These are phyloP conservation scores for Cordyceps tenuipes DNA, from an alignment of 2,329 filamentous ascomycete species.

Conservation along the genomic window DNA sequence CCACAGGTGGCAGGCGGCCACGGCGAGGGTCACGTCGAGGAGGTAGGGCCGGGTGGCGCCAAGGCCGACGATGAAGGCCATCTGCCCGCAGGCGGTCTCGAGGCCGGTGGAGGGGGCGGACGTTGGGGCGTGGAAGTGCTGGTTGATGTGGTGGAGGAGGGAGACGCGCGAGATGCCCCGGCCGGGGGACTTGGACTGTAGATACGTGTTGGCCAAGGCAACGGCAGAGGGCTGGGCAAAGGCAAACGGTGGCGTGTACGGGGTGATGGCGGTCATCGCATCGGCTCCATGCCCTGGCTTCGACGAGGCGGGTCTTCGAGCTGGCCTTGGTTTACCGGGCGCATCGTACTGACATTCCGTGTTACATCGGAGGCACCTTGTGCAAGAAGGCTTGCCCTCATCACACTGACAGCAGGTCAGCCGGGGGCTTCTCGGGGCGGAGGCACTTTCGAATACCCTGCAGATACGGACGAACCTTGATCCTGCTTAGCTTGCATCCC, in stretches of 20 bases:
- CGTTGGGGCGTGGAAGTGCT: background rate
- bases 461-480: conserved; percentile 18
- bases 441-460: background rate
- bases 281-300: background rate
- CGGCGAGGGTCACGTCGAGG: conserved; percentile 17
- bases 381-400: conserved; percentile 16
- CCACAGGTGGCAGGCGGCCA: conserved; percentile 19
- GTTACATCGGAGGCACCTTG: conserved; percentile 17
- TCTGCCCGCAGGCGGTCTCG: conserved; percentile 3
- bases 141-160: conserved; percentile 15
- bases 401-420: conserved; percentile 15
- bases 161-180: conserved; percentile 14
- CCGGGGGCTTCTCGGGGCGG: background rate
- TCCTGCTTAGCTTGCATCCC: conserved; percentile 17
- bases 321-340: background rate
- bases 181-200: background rate
- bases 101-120: background rate
- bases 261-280: background rate
- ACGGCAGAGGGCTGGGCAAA: conserved; percentile 4
- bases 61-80: conserved; percentile 12
- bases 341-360: conserved; percentile 11
- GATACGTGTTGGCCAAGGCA: background rate
- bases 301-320: too few relatives aligned
- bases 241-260: conserved; percentile 3
- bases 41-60: conserved; percentile 15